phyloP scores from a whole-genome alignment of 2,329 filamentous ascomycete genomes.

The Aspergillus sergii region DNA sequence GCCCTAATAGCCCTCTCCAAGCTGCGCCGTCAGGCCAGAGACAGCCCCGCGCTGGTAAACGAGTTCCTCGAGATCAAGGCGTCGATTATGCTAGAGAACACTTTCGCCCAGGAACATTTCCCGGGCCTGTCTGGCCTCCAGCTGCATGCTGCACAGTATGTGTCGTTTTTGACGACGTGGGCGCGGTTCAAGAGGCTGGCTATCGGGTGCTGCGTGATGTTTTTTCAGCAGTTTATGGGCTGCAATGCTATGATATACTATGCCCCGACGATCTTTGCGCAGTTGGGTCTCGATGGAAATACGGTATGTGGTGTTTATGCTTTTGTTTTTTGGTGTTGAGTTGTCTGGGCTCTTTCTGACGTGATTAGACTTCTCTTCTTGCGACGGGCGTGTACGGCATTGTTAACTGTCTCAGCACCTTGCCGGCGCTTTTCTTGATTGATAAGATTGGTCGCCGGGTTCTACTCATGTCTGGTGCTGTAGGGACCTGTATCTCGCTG shows the following conservation, averaged over 20 bases:
- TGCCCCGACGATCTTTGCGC: slow-evolving; percentile 50
- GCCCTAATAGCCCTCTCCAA: slow-evolving; percentile 50
- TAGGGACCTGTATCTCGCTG: slow-evolving; percentile 38
- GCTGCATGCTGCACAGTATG: slow-evolving; percentile 38
- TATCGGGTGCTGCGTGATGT: slow-evolving; percentile 44
- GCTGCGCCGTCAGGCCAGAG: slow-evolving; percentile 50
- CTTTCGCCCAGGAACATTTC: slow-evolving; percentile 34
- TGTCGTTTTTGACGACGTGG: slow-evolving; percentile 39
- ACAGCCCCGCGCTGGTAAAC: slow-evolving; percentile 50
- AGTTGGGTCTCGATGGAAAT: slow-evolving; percentile 45
- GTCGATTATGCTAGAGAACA: slow-evolving; percentile 40
- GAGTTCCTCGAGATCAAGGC: slow-evolving; percentile 57
- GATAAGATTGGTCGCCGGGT: slow-evolving; percentile 37
- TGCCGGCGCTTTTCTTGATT: slow-evolving; percentile 39
- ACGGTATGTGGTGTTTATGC: slow-evolving; percentile 19
- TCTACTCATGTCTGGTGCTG: slow-evolving; percentile 39
- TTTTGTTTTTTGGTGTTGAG: not conserved
- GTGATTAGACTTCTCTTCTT: slow-evolving; percentile 33
- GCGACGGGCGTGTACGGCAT: slow-evolving; percentile 44
- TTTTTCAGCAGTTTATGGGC: slow-evolving; percentile 52
- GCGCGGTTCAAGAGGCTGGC: slow-evolving; percentile 39
- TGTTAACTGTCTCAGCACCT: slow-evolving; percentile 39
- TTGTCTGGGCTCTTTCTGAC: not conserved
- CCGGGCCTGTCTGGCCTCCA: slow-evolving; percentile 30
- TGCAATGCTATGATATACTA: slow-evolving; percentile 55